Base-by-base conservation (phyloP, 371 early-diverging fungal genomes). In the Mortierella sp. region DNA sequence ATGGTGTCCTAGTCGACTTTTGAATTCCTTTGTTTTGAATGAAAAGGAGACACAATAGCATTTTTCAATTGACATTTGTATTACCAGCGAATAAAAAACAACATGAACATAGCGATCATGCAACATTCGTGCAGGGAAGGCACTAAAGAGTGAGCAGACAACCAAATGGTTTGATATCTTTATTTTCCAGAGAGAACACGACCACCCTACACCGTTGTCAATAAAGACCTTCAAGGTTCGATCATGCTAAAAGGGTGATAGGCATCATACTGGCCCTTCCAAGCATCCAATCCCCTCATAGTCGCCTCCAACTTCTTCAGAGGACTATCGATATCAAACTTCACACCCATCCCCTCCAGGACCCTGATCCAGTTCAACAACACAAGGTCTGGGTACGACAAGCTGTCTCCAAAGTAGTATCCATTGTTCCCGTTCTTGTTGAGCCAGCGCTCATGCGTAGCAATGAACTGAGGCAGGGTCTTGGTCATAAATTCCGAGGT, bases 391-490 rank as follows among this genome's bases (percentile, higher is more conserved):
- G 85, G 79, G 24, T 75, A 81, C 12, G 85, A 48, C 48, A 78
- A 29, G 29, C 0, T 44, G 29, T 75, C 48, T 4, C 85, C 84
- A 63, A 84, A 84, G 51, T 84, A 84, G 51, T 81, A 76, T 10
- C 84, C 85, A 75, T 84, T 84, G 75, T 84, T 79, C 10, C 85
- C 85, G 38, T 84, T 84, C 76, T 79, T 78, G 71, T 71, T 63
- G 49, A 84, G 56, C 85, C 81, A 81, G 2, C 79, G 60, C 32
- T 81, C 79, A 55, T 84, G 85, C 41, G 48, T 55, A 3, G 63
- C 55, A 1, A 76, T 70, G 35, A 81, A 84, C 24, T 77, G 77
- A 1, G 85, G 81, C 24, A 81, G 46, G 0, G 70, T 68, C 38
- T 84, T 77, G 44, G 56, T 54, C 44, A 35, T 76, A 74, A 78